Evolutionary conservation across 306 rosid species (phyloP), one percentile per base, ranked within the genome.

Genomic region (Quercus glauca): DNA sequence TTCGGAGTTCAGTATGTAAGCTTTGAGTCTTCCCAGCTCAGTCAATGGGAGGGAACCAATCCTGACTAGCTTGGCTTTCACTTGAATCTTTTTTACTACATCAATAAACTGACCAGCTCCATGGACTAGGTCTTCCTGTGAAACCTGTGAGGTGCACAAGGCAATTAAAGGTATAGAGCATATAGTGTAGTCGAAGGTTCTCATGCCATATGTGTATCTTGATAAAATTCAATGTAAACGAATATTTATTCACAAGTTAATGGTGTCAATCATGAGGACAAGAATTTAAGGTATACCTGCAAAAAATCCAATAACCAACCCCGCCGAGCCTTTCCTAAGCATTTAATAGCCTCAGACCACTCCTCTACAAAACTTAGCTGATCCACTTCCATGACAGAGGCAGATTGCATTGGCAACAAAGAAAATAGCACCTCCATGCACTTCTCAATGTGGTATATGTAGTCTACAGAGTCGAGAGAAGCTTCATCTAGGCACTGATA

Each of bases 371-470:
- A 78, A 78, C 79, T 77, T 71, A 23, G 59, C 74, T 83, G 83
- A 73, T 76, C 82, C 28, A 77, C 75, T 31, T 57, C 78, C 31
- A 6, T 59, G 67, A 33, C 28, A 26, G 79, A 60, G 73, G 81
- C 76, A 61, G 87, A 87, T 51, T 84, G 80, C 76, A 63, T 31
- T 18, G 93, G 99, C 86, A 95, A 89, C 85, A 89, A 84, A 41
- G 90, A 83, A 87, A 92, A 92, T 31, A 95, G 90, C 83, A 87
- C 86, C 83, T 89, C 94, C 97, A 92, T 85, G 84, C 94, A 89
- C 76, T 83, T 90, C 88, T 91, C 97, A 75, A 89, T 77, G 72
- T 80, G 87, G 74, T 85, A 84, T 79, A 88, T 83, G 88, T 85
- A 77, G 79, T 81, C 89, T 43, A 88, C 82, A 61, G 91, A 84